phyloP scores from a whole-genome alignment of 2,329 filamentous ascomycete genomes.

The Chrysoporthe puriensis region DNA sequence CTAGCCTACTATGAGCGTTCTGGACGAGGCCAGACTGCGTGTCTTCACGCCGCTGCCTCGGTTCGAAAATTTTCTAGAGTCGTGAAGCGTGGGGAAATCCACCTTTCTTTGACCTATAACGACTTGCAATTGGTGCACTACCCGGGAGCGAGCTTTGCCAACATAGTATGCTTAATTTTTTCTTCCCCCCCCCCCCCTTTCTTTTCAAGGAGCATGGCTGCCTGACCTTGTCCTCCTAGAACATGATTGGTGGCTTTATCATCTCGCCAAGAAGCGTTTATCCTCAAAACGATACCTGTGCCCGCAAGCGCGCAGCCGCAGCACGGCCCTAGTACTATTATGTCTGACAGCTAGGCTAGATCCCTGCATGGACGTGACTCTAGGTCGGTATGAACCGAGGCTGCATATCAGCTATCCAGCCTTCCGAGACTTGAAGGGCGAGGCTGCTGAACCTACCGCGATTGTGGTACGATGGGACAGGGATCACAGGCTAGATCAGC shows the following conservation, averaged over 20 bases:
- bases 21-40: background rate
- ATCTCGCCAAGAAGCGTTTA: background rate
- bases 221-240: background rate
- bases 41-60: background rate
- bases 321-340: background rate
- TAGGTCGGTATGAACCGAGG: background rate
- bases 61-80: background rate
- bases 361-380: background rate
- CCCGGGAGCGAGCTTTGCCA: background rate
- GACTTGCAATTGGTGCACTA: background rate
- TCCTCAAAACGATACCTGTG: background rate
- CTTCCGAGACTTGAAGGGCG: background rate
- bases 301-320: constrained; percentile 1
- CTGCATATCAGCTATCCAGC: background rate
- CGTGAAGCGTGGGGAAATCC: background rate
- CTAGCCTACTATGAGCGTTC: background rate
- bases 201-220: background rate
- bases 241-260: background rate
- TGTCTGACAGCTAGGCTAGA: background rate
- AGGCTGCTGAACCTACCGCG: background rate
- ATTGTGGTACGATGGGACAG: background rate
- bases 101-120: background rate
- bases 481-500: background rate
- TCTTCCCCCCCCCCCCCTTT: background rate
- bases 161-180: background rate